Evolutionary conservation across 495 filamentous ascomycete genomes (phyloP), one percentile per base, ranked within the genome.

Genomic region (Lichina pygmaea): DNA sequence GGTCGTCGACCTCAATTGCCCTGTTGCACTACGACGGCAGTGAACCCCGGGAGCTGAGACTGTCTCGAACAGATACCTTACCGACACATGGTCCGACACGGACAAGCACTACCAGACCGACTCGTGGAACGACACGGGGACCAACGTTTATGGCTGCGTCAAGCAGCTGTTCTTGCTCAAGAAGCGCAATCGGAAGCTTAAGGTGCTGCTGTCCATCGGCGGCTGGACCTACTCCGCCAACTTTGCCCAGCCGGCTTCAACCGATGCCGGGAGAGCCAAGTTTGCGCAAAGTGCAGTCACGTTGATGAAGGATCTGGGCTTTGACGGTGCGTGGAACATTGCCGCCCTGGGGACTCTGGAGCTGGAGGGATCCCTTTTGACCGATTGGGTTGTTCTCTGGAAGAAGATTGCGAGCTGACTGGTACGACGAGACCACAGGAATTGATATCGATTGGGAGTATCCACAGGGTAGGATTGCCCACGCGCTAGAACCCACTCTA

Each of bases 151-250:
- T 62, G 84, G 84, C 44, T 93, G 82, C 58, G 61, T 86, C 39
- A 97, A 95, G 67, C 89, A 95, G 63, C 72, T 97, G 16, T 83
- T 77, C 61, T 66, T 97, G 30, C 73, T 86, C 34, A 97, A 97
- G 68, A 78, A 78, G 55, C 64, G 71, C 48, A 76, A 95, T 60
- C 75, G 89, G 45, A 76, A 91, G 56, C 63, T 97, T 41, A 94
- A 95, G 60, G 68, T 92, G 6, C 67, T 95, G 8, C 72, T 99
- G 10, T 91, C 81, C 42, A 89, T 99, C 50, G 89, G 89, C 48
- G 89, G 89, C 32, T 95, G 91, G 89, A 93, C 86, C 0, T 95
- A 94, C 58, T 81, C 79, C 44, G 59, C 71, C 55, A 91, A 93
- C 60, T 93, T 99, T 57, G 66, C 71, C 15, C 66, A 66, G 37